A percentile compares a stretch with the other conserved stretches of the same genome.
These are phyloP conservation scores for Chondrus crispus DNA, from an alignment of 23 red algal genomes.

Conservation along the genomic window DNA sequence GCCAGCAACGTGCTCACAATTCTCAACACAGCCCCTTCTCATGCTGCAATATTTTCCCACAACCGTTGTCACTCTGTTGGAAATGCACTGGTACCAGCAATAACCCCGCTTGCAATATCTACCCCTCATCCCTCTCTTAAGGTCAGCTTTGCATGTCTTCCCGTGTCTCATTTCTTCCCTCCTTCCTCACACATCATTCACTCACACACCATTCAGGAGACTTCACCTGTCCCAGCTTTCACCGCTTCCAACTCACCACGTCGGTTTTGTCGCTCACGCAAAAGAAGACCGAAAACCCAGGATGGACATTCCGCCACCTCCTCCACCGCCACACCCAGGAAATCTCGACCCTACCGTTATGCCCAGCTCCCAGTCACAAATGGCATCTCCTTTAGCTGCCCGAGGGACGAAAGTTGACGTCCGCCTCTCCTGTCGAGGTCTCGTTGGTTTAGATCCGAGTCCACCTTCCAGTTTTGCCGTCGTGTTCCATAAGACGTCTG, in stretches of 20 bases:
- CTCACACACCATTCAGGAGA: no score
- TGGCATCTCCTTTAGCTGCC: constrained; percentile 22
- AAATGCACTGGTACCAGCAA: no score
- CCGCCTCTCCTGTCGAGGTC: constrained; percentile 37
- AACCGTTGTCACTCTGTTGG: no score
- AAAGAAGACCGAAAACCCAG: background rate
- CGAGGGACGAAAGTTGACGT: constrained; percentile 47
- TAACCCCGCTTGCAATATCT: no score
- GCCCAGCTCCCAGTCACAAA: background rate
- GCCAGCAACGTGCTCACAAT: no score
- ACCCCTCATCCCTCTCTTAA: no score
- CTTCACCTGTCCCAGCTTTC: background rate
- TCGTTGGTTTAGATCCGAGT: constrained; percentile 6
- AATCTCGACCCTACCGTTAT: background rate
- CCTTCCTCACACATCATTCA: no score
- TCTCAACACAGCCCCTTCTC: no score
- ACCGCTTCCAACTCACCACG: background rate
- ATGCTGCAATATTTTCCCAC: no score
- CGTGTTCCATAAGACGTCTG: constrained; percentile 41
- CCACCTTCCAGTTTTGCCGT: constrained; percentile 37
- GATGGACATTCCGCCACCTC: background rate
- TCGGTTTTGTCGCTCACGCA: background rate
- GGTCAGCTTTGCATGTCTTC: no score
- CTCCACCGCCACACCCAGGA: background rate
- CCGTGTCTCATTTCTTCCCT: no score